These are phyloP conservation scores for Drechslerella dactyloides DNA, from an alignment of 2,329 filamentous ascomycete genomes.

Conservation along the genomic window DNA sequence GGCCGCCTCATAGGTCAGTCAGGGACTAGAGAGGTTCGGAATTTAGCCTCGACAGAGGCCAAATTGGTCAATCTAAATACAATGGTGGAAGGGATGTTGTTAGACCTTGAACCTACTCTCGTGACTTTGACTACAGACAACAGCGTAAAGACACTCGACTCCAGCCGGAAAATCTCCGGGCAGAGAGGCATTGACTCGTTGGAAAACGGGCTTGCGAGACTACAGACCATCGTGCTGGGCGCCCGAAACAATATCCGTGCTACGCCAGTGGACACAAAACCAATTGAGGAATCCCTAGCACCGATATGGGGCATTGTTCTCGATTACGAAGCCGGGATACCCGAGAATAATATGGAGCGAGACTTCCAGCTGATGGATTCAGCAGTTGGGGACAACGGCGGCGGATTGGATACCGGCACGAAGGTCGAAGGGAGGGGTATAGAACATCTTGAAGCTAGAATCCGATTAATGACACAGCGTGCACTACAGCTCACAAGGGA, in stretches of 20 bases:
- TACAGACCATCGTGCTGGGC: neutral
- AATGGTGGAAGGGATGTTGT: neutral
- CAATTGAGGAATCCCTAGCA: neutral
- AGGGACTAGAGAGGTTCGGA: slow-evolving; percentile 24
- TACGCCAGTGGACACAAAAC: neutral
- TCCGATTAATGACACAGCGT: slow-evolving; percentile 8
- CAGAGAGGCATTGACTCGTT: neutral
- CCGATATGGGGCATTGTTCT: slow-evolving; percentile 7
- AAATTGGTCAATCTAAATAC: neutral
- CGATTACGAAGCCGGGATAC: slow-evolving; percentile 46
- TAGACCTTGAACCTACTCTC: neutral
- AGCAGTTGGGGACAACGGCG: neutral
- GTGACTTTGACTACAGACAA: neutral
- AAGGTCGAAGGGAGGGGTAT: neutral
- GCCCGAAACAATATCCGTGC: too few species aligned
- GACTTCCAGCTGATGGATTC: slow-evolving; percentile 58
- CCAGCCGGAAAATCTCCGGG: too few species aligned
- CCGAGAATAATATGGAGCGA: slow-evolving; percentile 8
- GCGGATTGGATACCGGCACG: neutral
- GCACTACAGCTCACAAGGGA: slow-evolving; percentile 24
- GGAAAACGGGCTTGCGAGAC: slow-evolving; percentile 1
- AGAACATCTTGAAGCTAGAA: slow-evolving; percentile 7
- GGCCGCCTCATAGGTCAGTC: neutral
- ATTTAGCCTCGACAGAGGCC: neutral
- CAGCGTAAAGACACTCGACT: neutral